Conservation (phyloP, 2,329 filamentous ascomycete genomes). For the Xylariaceae sp. region DNA sequence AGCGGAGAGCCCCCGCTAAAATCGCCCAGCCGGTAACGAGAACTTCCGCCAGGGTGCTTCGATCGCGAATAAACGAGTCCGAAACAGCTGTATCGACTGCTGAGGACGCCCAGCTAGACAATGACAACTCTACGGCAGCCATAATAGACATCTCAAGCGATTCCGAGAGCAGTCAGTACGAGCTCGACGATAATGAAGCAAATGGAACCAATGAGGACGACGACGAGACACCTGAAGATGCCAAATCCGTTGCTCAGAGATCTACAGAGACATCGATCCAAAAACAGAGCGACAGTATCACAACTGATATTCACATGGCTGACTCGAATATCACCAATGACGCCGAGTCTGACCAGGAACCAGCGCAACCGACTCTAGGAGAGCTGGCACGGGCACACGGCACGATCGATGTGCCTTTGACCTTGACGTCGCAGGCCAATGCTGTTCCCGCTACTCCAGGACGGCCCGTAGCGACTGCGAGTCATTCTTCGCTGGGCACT, state of each 20-base stretch:
- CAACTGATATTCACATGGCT: conserved; percentile 29
- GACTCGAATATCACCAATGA: conserved; percentile 29
- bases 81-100: conserved; percentile 47
- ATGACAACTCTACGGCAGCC: conserved; percentile 32
- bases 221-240: conserved; percentile 1
- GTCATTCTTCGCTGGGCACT: conserved; percentile 77
- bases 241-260: conserved; percentile 7
- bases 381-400: conserved; percentile 73
- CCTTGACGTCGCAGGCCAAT: conserved; percentile 42
- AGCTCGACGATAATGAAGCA: conserved; percentile 41
- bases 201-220: conserved; percentile 20
- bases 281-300: conserved; percentile 26
- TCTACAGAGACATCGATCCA: conserved; percentile 19
- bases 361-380: conserved; percentile 68
- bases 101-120: conserved; percentile 36
- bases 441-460: conserved; percentile 39
- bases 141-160: conserved; percentile 56
- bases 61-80: conserved; percentile 53
- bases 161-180: conserved; percentile 43
- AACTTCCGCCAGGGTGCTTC: conserved; percentile 47
- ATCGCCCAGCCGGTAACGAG: conserved; percentile 52
- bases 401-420: conserved; percentile 68
- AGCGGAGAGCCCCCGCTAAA: conserved; percentile 54
- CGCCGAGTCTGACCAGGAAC: conserved; percentile 44
- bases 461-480: conserved; percentile 54